These are phyloP conservation scores for Apiospora pterosperma DNA, from an alignment of 2,329 filamentous ascomycete species.

Conservation along the genomic window DNA sequence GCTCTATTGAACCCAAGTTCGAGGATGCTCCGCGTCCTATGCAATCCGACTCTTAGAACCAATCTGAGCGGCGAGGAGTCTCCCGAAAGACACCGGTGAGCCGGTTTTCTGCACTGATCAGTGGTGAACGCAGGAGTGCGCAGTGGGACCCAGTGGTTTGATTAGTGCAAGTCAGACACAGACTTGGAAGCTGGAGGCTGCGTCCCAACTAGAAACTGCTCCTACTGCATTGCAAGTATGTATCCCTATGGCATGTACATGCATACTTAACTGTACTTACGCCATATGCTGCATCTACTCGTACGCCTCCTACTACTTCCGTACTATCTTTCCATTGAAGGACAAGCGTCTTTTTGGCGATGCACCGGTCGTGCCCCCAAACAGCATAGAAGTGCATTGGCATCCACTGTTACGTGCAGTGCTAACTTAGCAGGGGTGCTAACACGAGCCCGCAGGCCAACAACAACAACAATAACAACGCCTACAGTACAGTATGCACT, in stretches of 20 bases:
- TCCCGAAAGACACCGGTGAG: not conserved
- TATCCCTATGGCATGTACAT: no score
- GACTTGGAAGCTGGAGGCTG: not conserved
- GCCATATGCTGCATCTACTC: not conserved
- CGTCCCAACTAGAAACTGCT: not conserved
- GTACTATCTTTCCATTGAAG: not conserved
- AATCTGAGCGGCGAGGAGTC: not conserved
- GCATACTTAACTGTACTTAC: no score
- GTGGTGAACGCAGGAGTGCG: not conserved
- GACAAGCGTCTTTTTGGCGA: not conserved
- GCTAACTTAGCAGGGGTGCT: not conserved
- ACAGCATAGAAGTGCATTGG: constrained; percentile 1
- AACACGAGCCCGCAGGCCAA: constrained; percentile 1
- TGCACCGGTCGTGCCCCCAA: constrained; percentile 1
- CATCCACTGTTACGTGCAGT: constrained; percentile 1
- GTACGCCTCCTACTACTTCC: no score
- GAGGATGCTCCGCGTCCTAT: not conserved
- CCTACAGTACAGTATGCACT: not conserved
- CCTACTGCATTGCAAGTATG: no score
- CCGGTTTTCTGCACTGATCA: not conserved
- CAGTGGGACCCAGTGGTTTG: not conserved
- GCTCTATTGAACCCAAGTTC: not conserved
- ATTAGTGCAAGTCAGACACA: constrained; percentile 2
- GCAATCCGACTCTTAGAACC: not conserved
- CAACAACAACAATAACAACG: constrained; percentile 1